These are phyloP conservation scores for Houttuynia cordata DNA, from an alignment of 164 flowering plant genomes.

Conservation along the genomic window DNA sequence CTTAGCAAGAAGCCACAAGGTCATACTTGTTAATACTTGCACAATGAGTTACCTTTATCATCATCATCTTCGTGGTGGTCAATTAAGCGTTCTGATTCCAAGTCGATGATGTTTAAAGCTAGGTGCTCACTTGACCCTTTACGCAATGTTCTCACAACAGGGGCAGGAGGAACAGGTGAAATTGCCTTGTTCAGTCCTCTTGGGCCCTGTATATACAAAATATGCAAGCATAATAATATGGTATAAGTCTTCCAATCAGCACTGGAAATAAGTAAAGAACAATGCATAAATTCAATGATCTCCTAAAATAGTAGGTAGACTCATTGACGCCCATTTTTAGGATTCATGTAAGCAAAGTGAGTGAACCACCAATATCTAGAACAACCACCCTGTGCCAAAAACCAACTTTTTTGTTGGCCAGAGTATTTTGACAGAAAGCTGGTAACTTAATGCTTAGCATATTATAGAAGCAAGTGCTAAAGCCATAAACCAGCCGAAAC, in stretches of 20 bases:
- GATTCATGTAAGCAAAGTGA: neutral
- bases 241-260: neutral
- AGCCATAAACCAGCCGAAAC: no score
- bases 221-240: neutral
- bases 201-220: conserved; percentile 37
- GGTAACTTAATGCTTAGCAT: no score
- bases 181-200: conserved; percentile 15
- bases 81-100: conserved; percentile 54
- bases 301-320: neutral
- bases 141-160: conserved; percentile 52
- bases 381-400: neutral
- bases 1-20: neutral
- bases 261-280: neutral
- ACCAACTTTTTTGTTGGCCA: neutral
- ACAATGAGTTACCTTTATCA: conserved; percentile 63
- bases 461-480: no score
- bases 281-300: no score
- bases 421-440: no score
- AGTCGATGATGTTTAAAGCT: conserved; percentile 46
- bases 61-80: conserved; percentile 49
- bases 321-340: no score
- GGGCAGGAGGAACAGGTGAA: conserved; percentile 55
- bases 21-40: no score
- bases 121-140: conserved; percentile 91
- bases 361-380: neutral